Conservation (phyloP, 148 eudicot genomes). For the Dianthus caryophyllus region DNA sequence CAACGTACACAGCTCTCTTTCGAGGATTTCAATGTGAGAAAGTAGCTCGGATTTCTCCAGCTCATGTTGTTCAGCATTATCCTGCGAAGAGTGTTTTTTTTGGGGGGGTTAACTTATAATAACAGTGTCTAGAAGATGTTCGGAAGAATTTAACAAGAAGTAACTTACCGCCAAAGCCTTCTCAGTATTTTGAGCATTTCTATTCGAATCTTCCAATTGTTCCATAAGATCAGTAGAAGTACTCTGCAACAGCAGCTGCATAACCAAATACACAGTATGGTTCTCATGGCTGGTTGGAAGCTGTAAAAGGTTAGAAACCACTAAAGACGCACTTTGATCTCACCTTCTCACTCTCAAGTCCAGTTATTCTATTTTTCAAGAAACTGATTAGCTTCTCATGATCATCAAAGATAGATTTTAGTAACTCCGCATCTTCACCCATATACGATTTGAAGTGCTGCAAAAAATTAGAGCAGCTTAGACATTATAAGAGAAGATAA, state of each 20-base stretch:
- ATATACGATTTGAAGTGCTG: constrained; percentile 53
- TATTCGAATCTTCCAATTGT: constrained; percentile 36
- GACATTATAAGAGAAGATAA: background rate
- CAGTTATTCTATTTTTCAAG: constrained; percentile 42
- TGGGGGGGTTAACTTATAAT: constrained; percentile 7
- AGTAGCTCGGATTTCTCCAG: constrained; percentile 50
- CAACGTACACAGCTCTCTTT: constrained; percentile 57
- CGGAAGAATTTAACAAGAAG: background rate
- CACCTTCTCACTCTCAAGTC: constrained; percentile 81
- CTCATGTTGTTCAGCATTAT: constrained; percentile 50
- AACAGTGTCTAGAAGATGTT: constrained; percentile 1
- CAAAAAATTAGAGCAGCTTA: constrained; percentile 21
- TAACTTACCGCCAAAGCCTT: constrained; percentile 47
- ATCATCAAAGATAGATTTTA: constrained; percentile 36
- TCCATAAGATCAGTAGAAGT: constrained; percentile 44
- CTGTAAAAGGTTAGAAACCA: constrained; percentile 6
- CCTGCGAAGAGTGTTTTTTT: constrained; percentile 35
- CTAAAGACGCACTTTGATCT: constrained; percentile 6
- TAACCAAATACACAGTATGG: constrained; percentile 17
- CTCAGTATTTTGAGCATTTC: constrained; percentile 42
- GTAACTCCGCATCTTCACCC: constrained; percentile 33
- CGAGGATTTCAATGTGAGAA: constrained; percentile 53
- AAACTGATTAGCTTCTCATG: constrained; percentile 32
- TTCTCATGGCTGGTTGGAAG: constrained; percentile 11
- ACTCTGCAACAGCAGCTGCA: constrained; percentile 52